Evolutionary conservation across 495 filamentous ascomycete species (phyloP), one percentile per base, ranked within the genome.

Genomic region (Xylaria palmicola): DNA sequence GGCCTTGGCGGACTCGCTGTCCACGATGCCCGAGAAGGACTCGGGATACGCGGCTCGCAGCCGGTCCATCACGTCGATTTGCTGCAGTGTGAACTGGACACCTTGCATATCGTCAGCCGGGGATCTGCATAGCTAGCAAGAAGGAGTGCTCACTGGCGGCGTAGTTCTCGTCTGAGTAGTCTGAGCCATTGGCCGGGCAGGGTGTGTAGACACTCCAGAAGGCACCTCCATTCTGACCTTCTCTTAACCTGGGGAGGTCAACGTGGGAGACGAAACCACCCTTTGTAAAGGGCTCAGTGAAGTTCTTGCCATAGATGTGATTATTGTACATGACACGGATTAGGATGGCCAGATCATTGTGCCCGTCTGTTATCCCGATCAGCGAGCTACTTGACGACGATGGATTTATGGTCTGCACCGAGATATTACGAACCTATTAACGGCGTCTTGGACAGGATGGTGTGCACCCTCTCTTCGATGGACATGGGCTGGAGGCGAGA

Each of bases 141-240:
- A 13, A 26, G 37, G 34, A 45, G 10, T 12, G 61, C 70, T 62
- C 56, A 78, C 77, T 77, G 27, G 72, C 40, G 22, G 72, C 69
- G 62, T 96, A 96, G 63, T 85, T 89, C 45, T 79, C 81, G 66
- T 91, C 83, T 0, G 88, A 88, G 63, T 89, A 92, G 72, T 96
- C 86, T 0, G 74, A 77, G 41, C 83, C 80, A 59, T 92, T 82
- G n/a, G 68, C 68, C 0, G 93, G 91, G 70, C 93, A 98, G 0
- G 81, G 83, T 22, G 90, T 83, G 67, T 81, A 98, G 15, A 92
- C 91, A 72, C 89, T 93, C 94, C 94, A 98, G 71, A 98, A 97
- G 7, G 90, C 86, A 26, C 93, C 90, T 56, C 88, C 88, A 47
- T 85, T 79, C 55, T 78, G 74, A 2, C 88, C 87, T 20, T 75